phyloP scores from a whole-genome alignment of 352 stramenopile species.

The Pythium utonaiense region DNA sequence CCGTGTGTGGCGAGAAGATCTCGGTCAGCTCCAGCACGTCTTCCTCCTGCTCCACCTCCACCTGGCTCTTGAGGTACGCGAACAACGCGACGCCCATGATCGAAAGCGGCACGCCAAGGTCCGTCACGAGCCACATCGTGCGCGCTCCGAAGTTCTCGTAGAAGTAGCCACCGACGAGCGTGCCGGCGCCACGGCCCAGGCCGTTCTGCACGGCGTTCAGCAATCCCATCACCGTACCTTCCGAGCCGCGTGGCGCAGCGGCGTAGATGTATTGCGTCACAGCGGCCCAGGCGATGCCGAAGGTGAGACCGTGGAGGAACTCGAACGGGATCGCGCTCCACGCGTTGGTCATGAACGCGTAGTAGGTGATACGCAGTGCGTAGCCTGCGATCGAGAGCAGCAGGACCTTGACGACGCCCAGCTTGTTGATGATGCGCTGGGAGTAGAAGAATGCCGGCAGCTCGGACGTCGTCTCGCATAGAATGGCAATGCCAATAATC shows the following conservation, averaged over 20 bases:
- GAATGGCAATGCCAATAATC: constrained; percentile 78
- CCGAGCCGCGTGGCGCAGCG: constrained; percentile 45
- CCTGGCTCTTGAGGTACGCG: constrained; percentile 52
- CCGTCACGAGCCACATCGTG: constrained; percentile 67
- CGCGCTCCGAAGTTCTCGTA: constrained; percentile 65
- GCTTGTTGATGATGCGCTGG: constrained; percentile 57
- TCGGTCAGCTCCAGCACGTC: constrained; percentile 50
- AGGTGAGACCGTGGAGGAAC: constrained; percentile 74
- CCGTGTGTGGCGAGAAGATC: constrained; percentile 59
- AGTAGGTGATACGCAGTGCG: constrained; percentile 63
- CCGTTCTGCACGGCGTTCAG: constrained; percentile 78
- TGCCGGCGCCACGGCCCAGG: constrained; percentile 56
- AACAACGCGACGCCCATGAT: constrained; percentile 53
- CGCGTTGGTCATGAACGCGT: constrained; percentile 73
- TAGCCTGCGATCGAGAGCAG: constrained; percentile 69
- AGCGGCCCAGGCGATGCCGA: constrained; percentile 67
- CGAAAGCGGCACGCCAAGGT: constrained; percentile 62
- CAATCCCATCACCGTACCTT: constrained; percentile 76
- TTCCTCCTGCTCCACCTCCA: constrained; percentile 26
- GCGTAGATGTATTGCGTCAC: constrained; percentile 77
- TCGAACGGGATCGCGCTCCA: constrained; percentile 80
- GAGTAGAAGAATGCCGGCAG: constrained; percentile 82
- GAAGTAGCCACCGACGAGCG: constrained; percentile 70
- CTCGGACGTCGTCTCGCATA: constrained; percentile 78
- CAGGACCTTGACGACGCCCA: constrained; percentile 72